Evolutionary conservation across 148 eudicot species (phyloP), one percentile per base, ranked within the genome.

Genomic region (Tetragonia tetragonoides): DNA sequence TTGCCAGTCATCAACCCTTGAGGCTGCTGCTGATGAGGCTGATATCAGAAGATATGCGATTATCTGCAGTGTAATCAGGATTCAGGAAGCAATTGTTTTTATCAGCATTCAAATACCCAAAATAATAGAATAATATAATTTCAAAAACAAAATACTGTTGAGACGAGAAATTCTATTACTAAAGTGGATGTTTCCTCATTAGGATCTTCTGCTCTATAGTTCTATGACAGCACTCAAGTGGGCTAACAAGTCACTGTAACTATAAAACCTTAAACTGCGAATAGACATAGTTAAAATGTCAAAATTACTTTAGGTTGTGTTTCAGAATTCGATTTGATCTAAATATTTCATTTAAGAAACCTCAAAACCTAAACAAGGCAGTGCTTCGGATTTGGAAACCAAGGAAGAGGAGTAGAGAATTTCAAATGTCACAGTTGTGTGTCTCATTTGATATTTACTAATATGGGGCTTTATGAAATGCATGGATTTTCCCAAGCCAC

Each of bases 21-120:
- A 85, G 64, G 99, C 94, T 71, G 99, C 87, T 17, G 99, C 85
- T 41, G 99, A 95, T 12, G 97, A 90, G 53, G 99, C 97, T 66
- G 99, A 93, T 79, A 95, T 85, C 77, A 95, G 77, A 39, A 95
- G 94, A 85, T 95, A 95, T 24, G 99, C 89, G 56, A 95, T 82
- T 65, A 93, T 86, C 99, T 95, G 97, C 82, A 40, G 72, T 16
- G 40, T 64, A 28, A 28, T 21, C 47, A 70, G 49, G 39, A 70
- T 47, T 44, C 21, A 12, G 37, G 21, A 68, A 72, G 28, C 5
- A 10, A 59, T 42, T 44, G 20, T 70, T 66, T 10, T 57, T n/a
- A 34, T 60, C 42, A 51, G 39, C 23, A 37, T 20, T 11, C 16
- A 16, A 56, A 44, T 20, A 21, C 3, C 53, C 2, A 47, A 47